Evolutionary conservation across 148 eudicot genomes (phyloP), one percentile per base, ranked within the genome.

Genomic region (Rhododendron ovatum): DNA sequence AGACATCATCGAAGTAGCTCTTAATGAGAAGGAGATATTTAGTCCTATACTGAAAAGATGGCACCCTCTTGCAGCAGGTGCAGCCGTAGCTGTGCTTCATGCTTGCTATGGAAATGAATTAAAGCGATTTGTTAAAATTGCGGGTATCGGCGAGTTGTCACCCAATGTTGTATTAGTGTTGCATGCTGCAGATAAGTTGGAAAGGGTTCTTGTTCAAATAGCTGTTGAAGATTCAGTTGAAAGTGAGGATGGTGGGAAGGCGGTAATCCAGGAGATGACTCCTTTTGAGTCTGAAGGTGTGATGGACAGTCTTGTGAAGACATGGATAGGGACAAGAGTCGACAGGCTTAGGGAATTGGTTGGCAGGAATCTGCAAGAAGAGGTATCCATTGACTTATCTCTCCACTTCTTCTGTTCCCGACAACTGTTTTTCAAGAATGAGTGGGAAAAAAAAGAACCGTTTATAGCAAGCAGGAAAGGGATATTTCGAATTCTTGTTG

Each of bases 241-340:
- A 83, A 97, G 99, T 86, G 98, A 95, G 84, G 99, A 97, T 89
- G 98, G 99, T 53, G 99, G 99, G 76, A 97, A 92, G 90, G 92
- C 92, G 83, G 89, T 93, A 84, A 94, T 97, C 76, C 96, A 88
- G 87, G 99, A 97, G 91, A 95, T 97, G 96, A 84, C 92, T 83
- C 99, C 98, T 88, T 97, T 93, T 76, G 99, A 93, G 84, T 92
- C 96, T 51, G 95, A 95, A 90, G 87, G 90, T 89, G 92, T 90
- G 73, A 95, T 97, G 82, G 91, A 87, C 9, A 91, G 89, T 86
- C 89, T 97, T 85, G 99, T 94, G 55, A 94, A 95, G 89, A 88
- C 92, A 35, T 97, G 99, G 99, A 95, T 92, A 86, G 88, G 61
- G 87, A 97, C 95, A n/a, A 91, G 99, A 89, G 89, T 93, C 26